These are phyloP conservation scores for Ascosphaera apis DNA, from an alignment of 2,329 filamentous ascomycete species.

Conservation along the genomic window DNA sequence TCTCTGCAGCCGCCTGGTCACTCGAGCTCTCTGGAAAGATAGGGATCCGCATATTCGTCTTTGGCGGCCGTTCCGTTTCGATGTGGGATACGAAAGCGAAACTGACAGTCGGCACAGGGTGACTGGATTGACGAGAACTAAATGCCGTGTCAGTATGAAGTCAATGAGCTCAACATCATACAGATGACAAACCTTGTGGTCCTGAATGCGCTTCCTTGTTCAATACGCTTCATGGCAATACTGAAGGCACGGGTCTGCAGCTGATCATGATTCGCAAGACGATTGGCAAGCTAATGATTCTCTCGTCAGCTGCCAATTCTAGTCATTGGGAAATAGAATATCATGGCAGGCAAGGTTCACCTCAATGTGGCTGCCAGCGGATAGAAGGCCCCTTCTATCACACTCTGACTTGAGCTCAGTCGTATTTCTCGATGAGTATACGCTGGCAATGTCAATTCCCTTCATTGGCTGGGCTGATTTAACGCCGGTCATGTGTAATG, in stretches of 20 bases:
- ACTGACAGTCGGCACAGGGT: constrained; percentile 1
- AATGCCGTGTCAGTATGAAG: constrained; percentile 9
- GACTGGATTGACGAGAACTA: constrained; percentile 2
- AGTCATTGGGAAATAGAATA: background rate
- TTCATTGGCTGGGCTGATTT: constrained; percentile 29
- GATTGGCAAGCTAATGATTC: constrained; percentile 23
- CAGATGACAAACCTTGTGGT: constrained; percentile 3
- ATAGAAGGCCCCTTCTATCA: constrained; percentile 24
- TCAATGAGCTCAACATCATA: constrained; percentile 7
- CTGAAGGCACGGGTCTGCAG: constrained; percentile 30
- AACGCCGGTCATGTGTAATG: constrained; percentile 36
- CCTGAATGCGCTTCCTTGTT: constrained; percentile 12
- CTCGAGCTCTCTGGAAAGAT: background rate
- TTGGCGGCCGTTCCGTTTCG: background rate
- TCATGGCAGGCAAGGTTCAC: constrained; percentile 12
- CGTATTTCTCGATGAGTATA: constrained; percentile 28
- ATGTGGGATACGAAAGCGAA: constrained; percentile 6
- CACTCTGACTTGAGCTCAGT: constrained; percentile 29
- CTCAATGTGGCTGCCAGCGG: constrained; percentile 26
- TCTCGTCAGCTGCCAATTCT: constrained; percentile 2
- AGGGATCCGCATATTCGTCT: background rate
- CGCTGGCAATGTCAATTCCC: constrained; percentile 26
- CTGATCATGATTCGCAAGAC: constrained; percentile 29
- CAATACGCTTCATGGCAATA: constrained; percentile 28
- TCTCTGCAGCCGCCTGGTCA: background rate